Conservation (phyloP, 2,329 filamentous ascomycete genomes). For the Colletotrichum aenigma region DNA sequence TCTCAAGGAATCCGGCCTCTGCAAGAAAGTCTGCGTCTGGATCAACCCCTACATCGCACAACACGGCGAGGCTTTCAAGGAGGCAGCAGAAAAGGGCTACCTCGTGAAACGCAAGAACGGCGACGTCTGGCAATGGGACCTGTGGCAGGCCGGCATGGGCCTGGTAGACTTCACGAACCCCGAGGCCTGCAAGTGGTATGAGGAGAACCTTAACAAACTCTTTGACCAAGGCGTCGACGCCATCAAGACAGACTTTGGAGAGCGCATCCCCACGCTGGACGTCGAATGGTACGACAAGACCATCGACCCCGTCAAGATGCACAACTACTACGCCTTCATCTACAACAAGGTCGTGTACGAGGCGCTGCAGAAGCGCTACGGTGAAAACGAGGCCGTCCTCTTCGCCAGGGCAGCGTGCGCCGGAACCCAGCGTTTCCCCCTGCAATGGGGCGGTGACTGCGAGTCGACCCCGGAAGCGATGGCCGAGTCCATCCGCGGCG, state of each 20-base stretch:
- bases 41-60: slow-evolving; percentile 78
- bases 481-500: slow-evolving; percentile 72
- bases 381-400: slow-evolving; percentile 59
- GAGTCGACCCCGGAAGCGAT: slow-evolving; percentile 76
- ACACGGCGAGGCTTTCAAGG: slow-evolving; percentile 67
- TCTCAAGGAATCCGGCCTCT: slow-evolving; percentile 66
- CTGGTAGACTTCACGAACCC: slow-evolving; percentile 78
- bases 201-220: slow-evolving; percentile 62
- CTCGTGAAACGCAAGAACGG: slow-evolving; percentile 72
- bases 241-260: slow-evolving; percentile 79
- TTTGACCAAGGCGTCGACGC: slow-evolving; percentile 73
- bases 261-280: slow-evolving; percentile 70
- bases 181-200: slow-evolving; percentile 69
- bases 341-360: slow-evolving; percentile 76
- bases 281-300: slow-evolving; percentile 67
- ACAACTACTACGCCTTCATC: slow-evolving; percentile 77
- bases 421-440: slow-evolving; percentile 71
- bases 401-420: slow-evolving; percentile 72
- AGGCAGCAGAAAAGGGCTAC: slow-evolving; percentile 70
- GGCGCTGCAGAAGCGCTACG: slow-evolving; percentile 60
- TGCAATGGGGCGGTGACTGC: slow-evolving; percentile 77
- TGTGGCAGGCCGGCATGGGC: slow-evolving; percentile 80
- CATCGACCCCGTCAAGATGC: slow-evolving; percentile 69
- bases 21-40: slow-evolving; percentile 74
- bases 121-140: slow-evolving; percentile 76